A percentile compares a stretch with the other conserved stretches of the same genome.
These are phyloP conservation scores for Fusarium succisae DNA, from an alignment of 2,329 filamentous ascomycete genomes.

Conservation along the genomic window DNA sequence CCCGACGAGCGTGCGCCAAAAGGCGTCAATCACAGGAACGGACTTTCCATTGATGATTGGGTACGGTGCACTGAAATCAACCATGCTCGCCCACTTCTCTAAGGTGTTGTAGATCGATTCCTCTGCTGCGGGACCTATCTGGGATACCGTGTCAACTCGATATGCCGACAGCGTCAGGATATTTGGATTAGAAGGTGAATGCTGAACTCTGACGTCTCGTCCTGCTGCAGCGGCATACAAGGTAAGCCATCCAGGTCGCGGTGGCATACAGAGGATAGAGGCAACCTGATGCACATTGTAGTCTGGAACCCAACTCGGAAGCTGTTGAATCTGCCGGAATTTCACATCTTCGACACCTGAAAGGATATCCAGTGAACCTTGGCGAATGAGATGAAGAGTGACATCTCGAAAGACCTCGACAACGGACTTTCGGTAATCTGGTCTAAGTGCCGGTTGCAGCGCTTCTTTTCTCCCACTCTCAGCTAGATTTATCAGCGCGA, in stretches of 20 bases:
- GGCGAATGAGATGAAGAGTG: background rate
- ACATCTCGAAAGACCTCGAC: background rate
- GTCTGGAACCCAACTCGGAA: background rate
- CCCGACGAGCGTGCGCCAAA: background rate
- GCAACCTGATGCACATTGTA: background rate
- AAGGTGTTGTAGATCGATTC: rapidly evolving
- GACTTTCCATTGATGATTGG: background rate
- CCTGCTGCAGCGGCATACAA: background rate
- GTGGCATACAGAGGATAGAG: background rate
- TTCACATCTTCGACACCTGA: background rate
- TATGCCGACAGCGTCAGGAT: rapidly evolving
- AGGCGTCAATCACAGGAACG: background rate
- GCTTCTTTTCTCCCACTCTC: background rate
- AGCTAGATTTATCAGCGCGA: background rate
- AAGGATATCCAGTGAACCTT: background rate
- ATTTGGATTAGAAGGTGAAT: rapidly evolving
- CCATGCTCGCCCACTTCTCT: background rate
- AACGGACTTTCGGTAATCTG: background rate
- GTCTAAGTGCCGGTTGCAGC: rapidly evolving
- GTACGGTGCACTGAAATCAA: background rate
- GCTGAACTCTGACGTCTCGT: background rate
- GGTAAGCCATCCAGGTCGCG: background rate
- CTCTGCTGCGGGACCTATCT: background rate
- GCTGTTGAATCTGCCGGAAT: background rate
- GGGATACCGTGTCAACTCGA: background rate